phyloP scores from a whole-genome alignment of 2,329 filamentous ascomycete species.

The Clarireedia homoeocarpa region DNA sequence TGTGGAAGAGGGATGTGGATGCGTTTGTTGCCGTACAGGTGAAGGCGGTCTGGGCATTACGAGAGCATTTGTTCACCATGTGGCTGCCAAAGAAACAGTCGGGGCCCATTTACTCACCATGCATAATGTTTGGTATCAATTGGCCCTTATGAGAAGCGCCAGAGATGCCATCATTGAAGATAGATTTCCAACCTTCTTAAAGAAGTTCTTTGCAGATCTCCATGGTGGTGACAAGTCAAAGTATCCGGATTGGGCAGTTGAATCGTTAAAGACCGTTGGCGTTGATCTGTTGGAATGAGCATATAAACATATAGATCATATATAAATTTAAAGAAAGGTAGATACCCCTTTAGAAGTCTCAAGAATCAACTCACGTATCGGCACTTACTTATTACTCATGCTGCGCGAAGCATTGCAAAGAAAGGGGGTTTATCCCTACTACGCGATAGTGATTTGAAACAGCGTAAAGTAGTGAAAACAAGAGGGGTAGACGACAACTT shows the following conservation, averaged over 20 bases:
- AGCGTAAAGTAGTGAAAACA: too few species aligned
- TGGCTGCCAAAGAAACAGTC: constrained; percentile 89
- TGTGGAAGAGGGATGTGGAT: constrained; percentile 76
- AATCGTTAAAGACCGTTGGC: constrained; percentile 69
- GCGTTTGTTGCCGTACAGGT: constrained; percentile 62
- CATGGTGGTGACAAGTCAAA: constrained; percentile 55
- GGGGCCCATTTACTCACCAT: constrained; percentile 80
- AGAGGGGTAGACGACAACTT: too few species aligned
- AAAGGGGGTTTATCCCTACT: neutral
- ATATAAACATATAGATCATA: neutral
- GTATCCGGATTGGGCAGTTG: constrained; percentile 79
- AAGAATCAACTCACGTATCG: neutral
- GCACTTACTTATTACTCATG: neutral
- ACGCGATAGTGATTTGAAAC: too few species aligned
- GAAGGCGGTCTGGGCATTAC: constrained; percentile 75
- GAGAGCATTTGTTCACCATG: constrained; percentile 82
- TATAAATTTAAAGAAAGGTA: neutral
- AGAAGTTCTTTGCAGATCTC: constrained; percentile 66
- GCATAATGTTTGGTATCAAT: constrained; percentile 91
- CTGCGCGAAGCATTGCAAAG: neutral
- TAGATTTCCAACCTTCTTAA: constrained; percentile 69
- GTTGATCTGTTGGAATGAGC: constrained; percentile 54
- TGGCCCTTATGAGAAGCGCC: constrained; percentile 70
- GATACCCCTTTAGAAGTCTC: constrained; percentile 4
- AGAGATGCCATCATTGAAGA: constrained; percentile 77